phyloP scores from a whole-genome alignment of 2,329 filamentous ascomycete genomes.

The Leptographium galeiforme region DNA sequence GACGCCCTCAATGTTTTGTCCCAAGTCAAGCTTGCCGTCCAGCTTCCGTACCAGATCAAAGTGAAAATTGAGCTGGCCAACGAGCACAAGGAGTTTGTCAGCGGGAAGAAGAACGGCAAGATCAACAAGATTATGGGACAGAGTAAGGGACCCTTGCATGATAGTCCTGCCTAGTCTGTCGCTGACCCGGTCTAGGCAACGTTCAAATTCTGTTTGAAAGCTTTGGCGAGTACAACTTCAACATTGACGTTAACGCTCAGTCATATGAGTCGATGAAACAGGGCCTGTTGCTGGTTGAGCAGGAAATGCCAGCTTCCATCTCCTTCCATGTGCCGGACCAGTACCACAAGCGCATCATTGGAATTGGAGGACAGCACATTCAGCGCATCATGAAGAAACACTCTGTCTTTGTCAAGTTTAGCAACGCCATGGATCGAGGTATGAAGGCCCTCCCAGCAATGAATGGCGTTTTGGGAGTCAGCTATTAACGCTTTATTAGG shows the following conservation, averaged over 20 bases:
- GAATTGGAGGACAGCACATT: constrained; percentile 95
- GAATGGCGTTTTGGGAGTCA: too few relatives aligned
- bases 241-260: constrained; percentile 89
- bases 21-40: constrained; percentile 76
- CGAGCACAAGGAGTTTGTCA: constrained; percentile 98
- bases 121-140: constrained; percentile 99
- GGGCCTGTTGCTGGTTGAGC: constrained; percentile 82
- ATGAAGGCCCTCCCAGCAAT: not conserved
- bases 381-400: constrained; percentile 99
- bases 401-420: constrained; percentile 98
- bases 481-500: constrained; percentile 22
- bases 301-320: constrained; percentile 98
- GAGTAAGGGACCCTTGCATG: constrained; percentile 38
- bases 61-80: constrained; percentile 98
- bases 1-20: constrained; percentile 89
- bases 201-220: constrained; percentile 98
- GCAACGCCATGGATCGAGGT: constrained; percentile 96
- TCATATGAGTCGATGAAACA: constrained; percentile 92
- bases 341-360: constrained; percentile 98
- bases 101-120: constrained; percentile 98
- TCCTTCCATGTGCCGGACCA: constrained; percentile 98
- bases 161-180: not conserved
- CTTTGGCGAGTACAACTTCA: constrained; percentile 99
- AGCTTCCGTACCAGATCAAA: constrained; percentile 80
- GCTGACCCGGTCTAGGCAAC: constrained; percentile 41